phyloP scores from a whole-genome alignment of 306 rosid species.

The Potentilla sterilis region DNA sequence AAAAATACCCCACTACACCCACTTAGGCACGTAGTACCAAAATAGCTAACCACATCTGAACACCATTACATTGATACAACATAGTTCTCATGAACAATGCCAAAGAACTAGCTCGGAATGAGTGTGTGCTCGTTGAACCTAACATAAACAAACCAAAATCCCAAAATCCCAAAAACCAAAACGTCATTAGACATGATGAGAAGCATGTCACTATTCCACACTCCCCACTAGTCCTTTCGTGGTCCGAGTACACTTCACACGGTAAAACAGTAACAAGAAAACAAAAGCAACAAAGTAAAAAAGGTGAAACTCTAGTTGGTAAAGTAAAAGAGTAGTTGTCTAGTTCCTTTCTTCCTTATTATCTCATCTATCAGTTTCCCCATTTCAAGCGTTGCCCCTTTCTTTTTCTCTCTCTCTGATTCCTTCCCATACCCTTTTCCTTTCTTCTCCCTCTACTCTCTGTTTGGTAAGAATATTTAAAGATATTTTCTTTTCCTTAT shows the following conservation, averaged over 20 bases:
- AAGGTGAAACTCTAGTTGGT: neutral
- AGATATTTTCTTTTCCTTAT: neutral
- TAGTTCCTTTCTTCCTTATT: neutral
- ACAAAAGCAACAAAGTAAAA: neutral
- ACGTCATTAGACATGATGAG: neutral
- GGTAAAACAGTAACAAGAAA: neutral
- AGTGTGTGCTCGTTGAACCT: no score
- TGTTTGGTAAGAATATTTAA: slow-evolving; percentile 1
- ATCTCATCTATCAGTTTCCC: neutral
- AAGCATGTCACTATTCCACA: neutral
- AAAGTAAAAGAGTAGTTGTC: neutral
- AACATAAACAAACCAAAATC: no score
- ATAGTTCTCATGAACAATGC: no score
- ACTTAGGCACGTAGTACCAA: no score
- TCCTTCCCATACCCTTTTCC: neutral
- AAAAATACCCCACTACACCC: no score
- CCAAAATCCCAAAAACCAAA: no score
- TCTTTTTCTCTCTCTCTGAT: neutral
- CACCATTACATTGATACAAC: no score
- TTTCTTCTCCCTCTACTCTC: neutral
- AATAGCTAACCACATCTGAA: no score
- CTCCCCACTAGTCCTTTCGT: neutral
- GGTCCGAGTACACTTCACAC: no score
- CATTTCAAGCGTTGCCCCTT: neutral
- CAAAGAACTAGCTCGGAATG: no score